Evolutionary conservation across 495 filamentous ascomycete genomes (phyloP), one percentile per base, ranked within the genome.

Genomic region (Xylaria longipes): DNA sequence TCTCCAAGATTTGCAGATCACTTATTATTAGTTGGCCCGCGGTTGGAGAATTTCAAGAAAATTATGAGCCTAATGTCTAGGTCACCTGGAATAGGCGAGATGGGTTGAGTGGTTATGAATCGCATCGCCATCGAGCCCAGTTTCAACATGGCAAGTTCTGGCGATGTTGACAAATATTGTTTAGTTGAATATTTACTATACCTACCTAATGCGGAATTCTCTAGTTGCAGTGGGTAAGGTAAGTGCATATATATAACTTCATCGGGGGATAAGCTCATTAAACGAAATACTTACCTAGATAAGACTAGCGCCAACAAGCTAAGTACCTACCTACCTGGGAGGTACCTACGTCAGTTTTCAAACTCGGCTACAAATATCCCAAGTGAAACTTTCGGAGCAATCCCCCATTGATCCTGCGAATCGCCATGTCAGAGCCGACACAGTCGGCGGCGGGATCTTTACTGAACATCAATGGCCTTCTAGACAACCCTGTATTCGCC

Each of bases 401-500:
- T n/a, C 8, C 31, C 57, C 20, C 31, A 8, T 15, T 29, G 1
- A 60, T 41, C 41, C 50, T 61, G 31, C 64, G 57, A 67, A 72
- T 50, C 77, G 77, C 70, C 71, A 79, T 79, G 77, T 74, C 77
- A 63, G 77, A 79, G 60, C 73, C 75, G 62, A 15, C 71, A 41
- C 22, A 72, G 58, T 72, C 72, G 73, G 69, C 62, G 25, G 17
- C 61, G 8, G 69, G 29, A 46, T 71, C 77, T 60, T 37, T 84
- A 68, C 72, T 86, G 52, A 76, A 79, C 71, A 74, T 89, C 76
- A 82, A 87, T 83, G 80, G 76, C 39, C 83, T 89, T 74, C 83
- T 88, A 75, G 82, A 82, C 52, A 89, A 89, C 71, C 87, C 87
- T 31, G 80, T 89, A 60, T 89, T 89, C 74, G 87, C 87, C 22